These are phyloP conservation scores for Fennellomyces sp. DNA, from an alignment of 371 early-diverging fungal genomes.

Conservation along the genomic window DNA sequence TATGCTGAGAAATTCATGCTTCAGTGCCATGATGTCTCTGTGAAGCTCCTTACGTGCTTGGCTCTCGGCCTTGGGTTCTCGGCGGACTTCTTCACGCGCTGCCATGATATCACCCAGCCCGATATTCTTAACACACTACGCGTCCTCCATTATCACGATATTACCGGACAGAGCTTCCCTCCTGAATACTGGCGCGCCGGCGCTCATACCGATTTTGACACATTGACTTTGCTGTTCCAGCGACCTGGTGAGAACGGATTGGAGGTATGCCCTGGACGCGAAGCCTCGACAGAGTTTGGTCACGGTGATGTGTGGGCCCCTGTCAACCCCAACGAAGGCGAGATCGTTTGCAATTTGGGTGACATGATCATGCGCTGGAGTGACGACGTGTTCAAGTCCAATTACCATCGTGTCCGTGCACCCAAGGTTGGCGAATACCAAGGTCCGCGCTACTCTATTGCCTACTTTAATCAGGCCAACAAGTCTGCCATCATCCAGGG, in stretches of 20 bases:
- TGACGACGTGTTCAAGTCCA: constrained; percentile 32
- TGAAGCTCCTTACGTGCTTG: constrained; percentile 25
- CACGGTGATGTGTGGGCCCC: constrained; percentile 34
- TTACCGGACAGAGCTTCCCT: constrained; percentile 31
- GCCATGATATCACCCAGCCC: constrained; percentile 25
- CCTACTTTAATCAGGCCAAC: constrained; percentile 40
- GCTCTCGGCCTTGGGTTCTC: constrained; percentile 32
- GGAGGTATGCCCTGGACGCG: constrained; percentile 36
- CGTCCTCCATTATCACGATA: constrained; percentile 35
- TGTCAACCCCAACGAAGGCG: constrained; percentile 28
- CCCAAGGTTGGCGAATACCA: constrained; percentile 36
- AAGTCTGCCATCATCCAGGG: constrained; percentile 39
- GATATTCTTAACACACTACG: constrained; percentile 35
- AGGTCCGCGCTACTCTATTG: constrained; percentile 39
- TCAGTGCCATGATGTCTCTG: constrained; percentile 32
- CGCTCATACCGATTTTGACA: constrained; percentile 39
- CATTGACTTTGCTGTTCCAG: constrained; percentile 33
- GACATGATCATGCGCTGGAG: constrained; percentile 41
- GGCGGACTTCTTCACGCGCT: constrained; percentile 31
- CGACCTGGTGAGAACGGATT: constrained; percentile 31
- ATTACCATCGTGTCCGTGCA: constrained; percentile 35
- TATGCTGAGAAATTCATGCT: constrained; percentile 26
- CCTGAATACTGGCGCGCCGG: constrained; percentile 44
- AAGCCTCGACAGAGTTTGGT: constrained; percentile 32
- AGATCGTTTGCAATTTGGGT: constrained; percentile 41